phyloP scores from a whole-genome alignment of 1,139 yeast genomes.

The Taphrina deformans region DNA sequence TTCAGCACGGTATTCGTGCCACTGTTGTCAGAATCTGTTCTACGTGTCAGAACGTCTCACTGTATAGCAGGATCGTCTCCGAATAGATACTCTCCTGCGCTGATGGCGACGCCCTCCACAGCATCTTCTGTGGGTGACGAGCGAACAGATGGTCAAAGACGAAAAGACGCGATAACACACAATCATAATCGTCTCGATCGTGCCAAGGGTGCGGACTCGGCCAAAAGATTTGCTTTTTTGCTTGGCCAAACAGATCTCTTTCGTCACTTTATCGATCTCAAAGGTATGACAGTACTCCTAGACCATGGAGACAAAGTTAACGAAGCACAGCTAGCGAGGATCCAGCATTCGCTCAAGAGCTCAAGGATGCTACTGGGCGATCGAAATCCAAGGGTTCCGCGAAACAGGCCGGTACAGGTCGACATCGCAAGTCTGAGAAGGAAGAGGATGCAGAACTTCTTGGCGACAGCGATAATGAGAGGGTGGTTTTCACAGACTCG shows the following conservation, averaged over 20 bases:
- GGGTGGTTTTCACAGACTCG: constrained; percentile 71
- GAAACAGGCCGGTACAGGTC: constrained; percentile 43
- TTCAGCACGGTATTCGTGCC: neutral
- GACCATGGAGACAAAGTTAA: neutral
- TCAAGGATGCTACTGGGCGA: constrained; percentile 57
- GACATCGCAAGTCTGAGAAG: constrained; percentile 50
- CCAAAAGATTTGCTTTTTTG: constrained; percentile 75
- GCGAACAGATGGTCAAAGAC: constrained; percentile 17
- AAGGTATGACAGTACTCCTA: constrained; percentile 56
- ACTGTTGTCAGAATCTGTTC: neutral
- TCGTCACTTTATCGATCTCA: constrained; percentile 80
- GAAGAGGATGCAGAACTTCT: constrained; percentile 90
- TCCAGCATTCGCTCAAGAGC: constrained; percentile 58
- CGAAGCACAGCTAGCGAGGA: constrained; percentile 49
- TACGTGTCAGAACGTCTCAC: neutral
- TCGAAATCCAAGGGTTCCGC: constrained; percentile 37
- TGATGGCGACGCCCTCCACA: constrained; percentile 19
- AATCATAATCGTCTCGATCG: constrained; percentile 12
- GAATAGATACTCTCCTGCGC: neutral
- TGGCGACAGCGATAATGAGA: constrained; percentile 57
- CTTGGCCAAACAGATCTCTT: constrained; percentile 74
- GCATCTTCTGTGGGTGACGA: constrained; percentile 25
- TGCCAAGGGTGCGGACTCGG: constrained; percentile 57
- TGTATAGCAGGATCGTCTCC: neutral
- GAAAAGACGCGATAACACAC: constrained; percentile 27